Evolutionary conservation across 2,329 filamentous ascomycete genomes (phyloP).

Genomic region (Fusarium stilboides): DNA sequence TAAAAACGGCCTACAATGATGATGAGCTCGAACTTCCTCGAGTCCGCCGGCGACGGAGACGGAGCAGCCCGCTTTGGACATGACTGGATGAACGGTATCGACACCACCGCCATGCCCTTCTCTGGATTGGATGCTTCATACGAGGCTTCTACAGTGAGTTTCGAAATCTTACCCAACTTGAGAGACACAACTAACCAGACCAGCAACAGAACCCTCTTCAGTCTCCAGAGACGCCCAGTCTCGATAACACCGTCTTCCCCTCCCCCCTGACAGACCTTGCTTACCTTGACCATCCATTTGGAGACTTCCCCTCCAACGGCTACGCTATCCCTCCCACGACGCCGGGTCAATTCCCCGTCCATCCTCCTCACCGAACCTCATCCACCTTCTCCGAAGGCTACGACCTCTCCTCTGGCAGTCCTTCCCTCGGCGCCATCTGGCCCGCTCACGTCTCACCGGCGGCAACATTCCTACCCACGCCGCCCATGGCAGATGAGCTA

Average conservation of each 20-base stretch:
- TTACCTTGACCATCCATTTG: slow-evolving; percentile 46
- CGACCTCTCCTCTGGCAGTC: slow-evolving; percentile 37
- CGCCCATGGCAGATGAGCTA: slow-evolving; percentile 47
- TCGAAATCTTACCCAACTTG: background rate
- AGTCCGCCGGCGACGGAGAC: slow-evolving; percentile 38
- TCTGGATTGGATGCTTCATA: slow-evolving; percentile 38
- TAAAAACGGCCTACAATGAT: slow-evolving; percentile 44
- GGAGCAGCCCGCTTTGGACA: slow-evolving; percentile 27
- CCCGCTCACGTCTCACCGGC: slow-evolving; percentile 44
- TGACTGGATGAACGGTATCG: slow-evolving; percentile 44
- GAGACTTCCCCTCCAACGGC: slow-evolving; percentile 41
- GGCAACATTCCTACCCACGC: slow-evolving; percentile 45
- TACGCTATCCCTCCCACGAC: slow-evolving; percentile 37
- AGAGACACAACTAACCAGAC: slow-evolving; percentile 5
- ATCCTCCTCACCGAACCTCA: slow-evolving; percentile 35
- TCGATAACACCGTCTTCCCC: slow-evolving; percentile 48
- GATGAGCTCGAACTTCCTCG: slow-evolving; percentile 47
- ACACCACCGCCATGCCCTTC: slow-evolving; percentile 42
- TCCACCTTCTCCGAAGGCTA: slow-evolving; percentile 41
- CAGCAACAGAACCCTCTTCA: slow-evolving; percentile 40
- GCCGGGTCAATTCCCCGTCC: slow-evolving; percentile 42
- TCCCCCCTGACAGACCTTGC: slow-evolving; percentile 45
- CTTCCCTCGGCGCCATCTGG: slow-evolving; percentile 41
- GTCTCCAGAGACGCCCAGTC: slow-evolving; percentile 45
- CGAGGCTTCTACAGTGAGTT: slow-evolving; percentile 45